phyloP scores from a whole-genome alignment of 768 basidiomycete species.

The Calocera cornea region DNA sequence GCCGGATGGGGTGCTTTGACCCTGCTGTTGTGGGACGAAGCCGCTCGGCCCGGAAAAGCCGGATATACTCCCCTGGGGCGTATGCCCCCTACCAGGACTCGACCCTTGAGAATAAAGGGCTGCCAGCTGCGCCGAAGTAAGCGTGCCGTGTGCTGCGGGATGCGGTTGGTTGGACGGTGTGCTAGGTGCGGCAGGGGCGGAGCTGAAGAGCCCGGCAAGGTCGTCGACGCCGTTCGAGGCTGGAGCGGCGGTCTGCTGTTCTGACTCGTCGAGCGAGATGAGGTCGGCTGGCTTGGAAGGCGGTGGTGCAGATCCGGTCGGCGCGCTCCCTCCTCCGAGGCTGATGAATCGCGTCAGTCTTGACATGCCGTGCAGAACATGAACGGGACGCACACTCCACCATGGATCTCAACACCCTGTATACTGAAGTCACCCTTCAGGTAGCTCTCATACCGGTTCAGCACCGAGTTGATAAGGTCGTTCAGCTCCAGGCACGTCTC shows the following conservation, averaged over 20 bases:
- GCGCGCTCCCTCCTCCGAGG: background rate
- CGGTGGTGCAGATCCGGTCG: slow-evolving; percentile 19
- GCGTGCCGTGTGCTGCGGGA: background rate
- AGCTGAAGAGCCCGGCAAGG: slow-evolving; percentile 47
- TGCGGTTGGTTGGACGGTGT: slow-evolving; percentile 6
- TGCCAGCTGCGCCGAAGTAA: background rate
- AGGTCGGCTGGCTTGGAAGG: slow-evolving; percentile 51
- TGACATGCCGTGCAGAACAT: slow-evolving; percentile 9
- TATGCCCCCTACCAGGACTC: background rate
- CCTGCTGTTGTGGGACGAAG: background rate
- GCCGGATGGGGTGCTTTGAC: background rate
- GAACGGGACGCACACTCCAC: slow-evolving; percentile 29
- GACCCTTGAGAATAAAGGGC: background rate
- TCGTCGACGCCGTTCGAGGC: slow-evolving; percentile 33
- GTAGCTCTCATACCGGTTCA: slow-evolving; percentile 84
- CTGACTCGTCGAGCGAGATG: slow-evolving; percentile 37
- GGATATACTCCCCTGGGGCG: background rate
- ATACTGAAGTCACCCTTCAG: slow-evolving; percentile 72
- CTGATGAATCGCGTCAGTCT: background rate
- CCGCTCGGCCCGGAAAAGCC: background rate
- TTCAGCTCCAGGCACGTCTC: slow-evolving; percentile 82
- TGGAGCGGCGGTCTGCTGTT: slow-evolving; percentile 8
- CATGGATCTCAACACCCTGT: slow-evolving; percentile 14
- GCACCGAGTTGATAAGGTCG: slow-evolving; percentile 89
- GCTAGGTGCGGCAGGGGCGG: slow-evolving; percentile 7